Evolutionary conservation across 805 yeast genomes (phyloP).

Genomic region (Lachancea mirantina): DNA sequence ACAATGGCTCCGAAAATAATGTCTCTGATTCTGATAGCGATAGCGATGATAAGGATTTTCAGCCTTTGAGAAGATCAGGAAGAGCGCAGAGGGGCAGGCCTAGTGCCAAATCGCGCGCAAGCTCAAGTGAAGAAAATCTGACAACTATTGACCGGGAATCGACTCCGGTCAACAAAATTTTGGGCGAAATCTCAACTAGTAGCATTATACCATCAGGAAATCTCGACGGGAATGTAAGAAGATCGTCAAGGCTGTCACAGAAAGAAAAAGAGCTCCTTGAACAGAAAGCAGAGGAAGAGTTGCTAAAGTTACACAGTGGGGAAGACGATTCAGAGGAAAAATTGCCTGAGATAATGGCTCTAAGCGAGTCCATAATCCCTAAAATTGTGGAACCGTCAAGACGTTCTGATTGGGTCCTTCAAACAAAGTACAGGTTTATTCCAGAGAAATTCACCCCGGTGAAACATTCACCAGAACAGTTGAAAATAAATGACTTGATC

Average conservation of each 20-base stretch:
- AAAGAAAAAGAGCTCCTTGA: slow-evolving; percentile 11
- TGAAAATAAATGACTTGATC: slow-evolving; percentile 28
- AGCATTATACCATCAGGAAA: slow-evolving; percentile 11
- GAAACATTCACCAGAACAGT: slow-evolving; percentile 25
- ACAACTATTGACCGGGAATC: slow-evolving; percentile 1
- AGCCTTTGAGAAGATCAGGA: slow-evolving; percentile 1
- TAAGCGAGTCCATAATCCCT: slow-evolving; percentile 27
- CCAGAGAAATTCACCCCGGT: slow-evolving; percentile 30
- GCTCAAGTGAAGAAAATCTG: slow-evolving; percentile 1
- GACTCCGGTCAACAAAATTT: slow-evolving; percentile 4
- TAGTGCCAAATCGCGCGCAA: background rate
- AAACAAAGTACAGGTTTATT: slow-evolving; percentile 24
- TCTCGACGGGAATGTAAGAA: slow-evolving; percentile 14
- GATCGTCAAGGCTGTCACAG: slow-evolving; percentile 22
- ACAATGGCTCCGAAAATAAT: slow-evolving; percentile 9
- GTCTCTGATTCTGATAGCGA: slow-evolving; percentile 6
- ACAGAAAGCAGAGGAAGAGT: slow-evolving; percentile 7
- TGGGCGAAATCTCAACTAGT: slow-evolving; percentile 12
- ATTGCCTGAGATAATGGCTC: slow-evolving; percentile 16
- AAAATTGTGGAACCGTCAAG: slow-evolving; percentile 27
- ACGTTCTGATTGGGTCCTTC: slow-evolving; percentile 31
- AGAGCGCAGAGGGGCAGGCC: slow-evolving; percentile 7
- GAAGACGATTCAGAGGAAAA: slow-evolving; percentile 7
- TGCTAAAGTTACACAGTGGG: background rate
- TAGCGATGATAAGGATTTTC: slow-evolving; percentile 1